These are phyloP conservation scores for Quillaja saponaria DNA, from an alignment of 306 rosid species.

Conservation along the genomic window DNA sequence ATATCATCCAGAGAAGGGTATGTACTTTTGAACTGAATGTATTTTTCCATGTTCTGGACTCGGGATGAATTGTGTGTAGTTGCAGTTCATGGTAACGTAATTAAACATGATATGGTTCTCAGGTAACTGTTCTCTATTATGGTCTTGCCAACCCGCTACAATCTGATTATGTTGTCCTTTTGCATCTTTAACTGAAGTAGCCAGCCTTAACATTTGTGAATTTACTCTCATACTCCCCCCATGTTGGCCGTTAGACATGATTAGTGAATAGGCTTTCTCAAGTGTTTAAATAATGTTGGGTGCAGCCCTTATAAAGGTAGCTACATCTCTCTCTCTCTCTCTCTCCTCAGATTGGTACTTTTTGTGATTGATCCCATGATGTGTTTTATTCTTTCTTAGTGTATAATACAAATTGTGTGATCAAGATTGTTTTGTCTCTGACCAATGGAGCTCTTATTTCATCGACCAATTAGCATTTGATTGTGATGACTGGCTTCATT, in stretches of 20 bases:
- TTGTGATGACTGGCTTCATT: too few relatives aligned
- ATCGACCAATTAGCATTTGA: too few relatives aligned
- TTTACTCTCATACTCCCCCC: conserved; percentile 2
- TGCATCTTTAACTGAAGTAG: not conserved
- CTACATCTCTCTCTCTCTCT: too few relatives aligned
- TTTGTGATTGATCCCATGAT: too few relatives aligned
- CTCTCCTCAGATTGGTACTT: too few relatives aligned
- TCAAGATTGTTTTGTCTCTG: too few relatives aligned
- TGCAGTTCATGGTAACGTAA: conserved; percentile 16
- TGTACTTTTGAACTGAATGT: conserved; percentile 22
- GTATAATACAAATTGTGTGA: too few relatives aligned
- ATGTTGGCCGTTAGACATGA: too few relatives aligned
- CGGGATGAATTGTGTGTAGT: conserved; percentile 7
- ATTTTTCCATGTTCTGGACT: conserved; percentile 6
- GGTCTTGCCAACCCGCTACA: conserved; percentile 9
- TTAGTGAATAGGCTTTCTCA: not conserved
- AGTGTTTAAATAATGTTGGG: too few relatives aligned
- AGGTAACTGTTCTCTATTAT: conserved; percentile 14
- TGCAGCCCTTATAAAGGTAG: not conserved
- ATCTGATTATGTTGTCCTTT: conserved; percentile 9
- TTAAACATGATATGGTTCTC: not conserved
- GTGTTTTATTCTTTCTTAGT: too few relatives aligned
- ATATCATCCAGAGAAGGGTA: conserved; percentile 85
- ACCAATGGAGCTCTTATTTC: too few relatives aligned
- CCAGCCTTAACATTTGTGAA: not conserved